These are phyloP conservation scores for Tranzscheliella williamsii DNA, from an alignment of 1,284 basidiomycete species.

Conservation along the genomic window DNA sequence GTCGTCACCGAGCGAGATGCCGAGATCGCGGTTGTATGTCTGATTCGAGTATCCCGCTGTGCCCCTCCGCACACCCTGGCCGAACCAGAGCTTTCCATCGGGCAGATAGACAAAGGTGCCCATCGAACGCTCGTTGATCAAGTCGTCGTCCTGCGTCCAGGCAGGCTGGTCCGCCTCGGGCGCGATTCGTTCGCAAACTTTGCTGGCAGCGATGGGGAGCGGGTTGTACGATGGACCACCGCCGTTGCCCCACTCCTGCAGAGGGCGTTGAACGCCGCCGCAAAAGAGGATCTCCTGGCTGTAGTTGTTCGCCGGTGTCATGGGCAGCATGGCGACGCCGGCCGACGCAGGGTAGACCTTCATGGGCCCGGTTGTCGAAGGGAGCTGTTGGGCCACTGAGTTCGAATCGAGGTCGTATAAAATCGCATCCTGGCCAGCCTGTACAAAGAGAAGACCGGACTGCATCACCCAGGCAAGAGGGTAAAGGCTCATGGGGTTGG, in stretches of 20 bases:
- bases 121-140: slow-evolving; percentile 47
- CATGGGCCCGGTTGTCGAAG: slow-evolving; percentile 23
- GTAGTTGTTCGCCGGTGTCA: slow-evolving; percentile 86
- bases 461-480: slow-evolving; percentile 49
- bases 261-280: slow-evolving; percentile 71
- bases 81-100: slow-evolving; percentile 66
- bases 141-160: slow-evolving; percentile 42
- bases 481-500: slow-evolving; percentile 47
- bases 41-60: slow-evolving; percentile 79
- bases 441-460: slow-evolving; percentile 44
- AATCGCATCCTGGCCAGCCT: slow-evolving; percentile 39
- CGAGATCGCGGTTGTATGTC: slow-evolving; percentile 62
- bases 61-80: slow-evolving; percentile 46
- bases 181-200: slow-evolving; percentile 46
- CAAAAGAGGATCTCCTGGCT: slow-evolving; percentile 82
- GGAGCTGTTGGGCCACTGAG: slow-evolving; percentile 16
- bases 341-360: slow-evolving; percentile 84
- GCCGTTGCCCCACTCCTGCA: slow-evolving; percentile 49
- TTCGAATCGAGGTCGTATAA: slow-evolving; percentile 21
- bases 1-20: slow-evolving; percentile 59
- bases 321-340: slow-evolving; percentile 82
- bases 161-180: slow-evolving; percentile 33
- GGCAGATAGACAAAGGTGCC: slow-evolving; percentile 69
- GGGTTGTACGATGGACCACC: slow-evolving; percentile 39
- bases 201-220: slow-evolving; percentile 22